phyloP scores from a whole-genome alignment of 1,284 basidiomycete species.

The Heterobasidion irregulare region DNA sequence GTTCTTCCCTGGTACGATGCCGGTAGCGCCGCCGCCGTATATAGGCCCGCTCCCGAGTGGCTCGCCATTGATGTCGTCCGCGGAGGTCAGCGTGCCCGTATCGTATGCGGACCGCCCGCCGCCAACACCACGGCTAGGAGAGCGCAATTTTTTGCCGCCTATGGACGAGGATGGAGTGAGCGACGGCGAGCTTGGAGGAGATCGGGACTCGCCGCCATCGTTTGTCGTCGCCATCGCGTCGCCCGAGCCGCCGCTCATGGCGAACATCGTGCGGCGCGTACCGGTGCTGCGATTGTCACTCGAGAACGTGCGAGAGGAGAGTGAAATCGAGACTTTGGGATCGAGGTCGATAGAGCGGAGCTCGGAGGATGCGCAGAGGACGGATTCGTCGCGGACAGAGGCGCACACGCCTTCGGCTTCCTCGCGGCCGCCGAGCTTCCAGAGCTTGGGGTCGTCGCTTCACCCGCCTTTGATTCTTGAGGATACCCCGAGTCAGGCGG shows the following conservation, averaged over 20 bases:
- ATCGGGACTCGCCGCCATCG: slow-evolving; percentile 1
- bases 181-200: background rate
- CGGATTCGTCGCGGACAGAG: background rate
- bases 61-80: background rate
- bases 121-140: background rate
- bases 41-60: background rate
- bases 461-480: background rate
- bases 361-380: background rate
- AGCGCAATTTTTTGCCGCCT: background rate
- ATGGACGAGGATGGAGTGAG: background rate
- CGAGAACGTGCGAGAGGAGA: background rate
- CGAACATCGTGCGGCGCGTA: background rate
- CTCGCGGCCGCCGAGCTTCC: background rate
- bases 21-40: slow-evolving; percentile 30
- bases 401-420: background rate
- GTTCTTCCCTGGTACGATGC: slow-evolving; percentile 42
- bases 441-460: background rate
- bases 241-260: slow-evolving; percentile 4
- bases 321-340: background rate
- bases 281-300: background rate
- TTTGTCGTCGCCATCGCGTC: slow-evolving; percentile 7
- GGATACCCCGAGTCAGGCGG: no score
- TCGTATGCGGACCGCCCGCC: background rate
- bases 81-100: background rate
- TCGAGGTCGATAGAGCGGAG: background rate